phyloP scores from a whole-genome alignment of 2,329 filamentous ascomycete genomes.

The Diaporthe australafricana region DNA sequence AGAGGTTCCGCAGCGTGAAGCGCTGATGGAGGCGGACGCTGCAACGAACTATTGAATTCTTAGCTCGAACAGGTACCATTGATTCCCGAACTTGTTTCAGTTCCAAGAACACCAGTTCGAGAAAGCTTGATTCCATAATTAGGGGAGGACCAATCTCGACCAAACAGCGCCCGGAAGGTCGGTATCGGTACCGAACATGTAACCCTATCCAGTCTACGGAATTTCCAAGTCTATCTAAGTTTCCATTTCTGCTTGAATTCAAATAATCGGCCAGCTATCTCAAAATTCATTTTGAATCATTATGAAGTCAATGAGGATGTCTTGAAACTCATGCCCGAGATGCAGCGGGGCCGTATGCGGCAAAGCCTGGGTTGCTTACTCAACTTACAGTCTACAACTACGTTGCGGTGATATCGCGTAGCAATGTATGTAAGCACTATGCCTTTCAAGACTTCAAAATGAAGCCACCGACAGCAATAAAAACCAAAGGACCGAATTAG shows the following conservation, averaged over 20 bases:
- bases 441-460: background rate
- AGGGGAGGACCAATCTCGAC: background rate
- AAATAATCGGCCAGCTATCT: background rate
- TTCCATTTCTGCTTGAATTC: background rate
- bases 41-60: background rate
- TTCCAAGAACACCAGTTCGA: background rate
- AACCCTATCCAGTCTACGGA: background rate
- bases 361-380: background rate
- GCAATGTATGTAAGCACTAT: constrained; percentile 1
- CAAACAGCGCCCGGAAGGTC: too few relatives aligned
- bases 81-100: background rate
- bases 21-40: background rate
- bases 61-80: background rate
- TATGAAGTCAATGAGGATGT: background rate
- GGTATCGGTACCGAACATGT: background rate
- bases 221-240: background rate
- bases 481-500: background rate
- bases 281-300: background rate
- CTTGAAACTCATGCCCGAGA: background rate
- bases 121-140: background rate
- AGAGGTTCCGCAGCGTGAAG: background rate
- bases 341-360: background rate
- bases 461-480: background rate
- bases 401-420: background rate
- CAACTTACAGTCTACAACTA: background rate